Evolutionary conservation across 768 basidiomycete species (phyloP), one percentile per base, ranked within the genome.

Genomic region (Trametes gibbosa): DNA sequence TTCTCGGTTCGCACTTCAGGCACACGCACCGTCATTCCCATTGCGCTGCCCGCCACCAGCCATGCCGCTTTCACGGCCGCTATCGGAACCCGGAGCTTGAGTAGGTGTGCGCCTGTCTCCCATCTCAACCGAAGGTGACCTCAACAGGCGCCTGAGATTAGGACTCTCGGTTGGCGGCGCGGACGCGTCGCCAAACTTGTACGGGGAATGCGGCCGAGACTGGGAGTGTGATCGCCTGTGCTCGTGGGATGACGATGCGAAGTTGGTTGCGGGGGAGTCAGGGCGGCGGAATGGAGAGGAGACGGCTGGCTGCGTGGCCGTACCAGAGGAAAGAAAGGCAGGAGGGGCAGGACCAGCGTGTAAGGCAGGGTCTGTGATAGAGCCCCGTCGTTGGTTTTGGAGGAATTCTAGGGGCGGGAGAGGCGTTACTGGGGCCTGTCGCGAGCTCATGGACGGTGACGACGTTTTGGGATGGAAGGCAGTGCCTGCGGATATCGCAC

Each of bases 311-410:
- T 58, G 51, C 17, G 25, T 56, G 4, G 65, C 56, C 43, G 59
- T 9, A 53, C 53, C 51, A 49, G 60, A 25, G 3, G 58, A 56
- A 47, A 32, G 29, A 32, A 65, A 61, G 61, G 62, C 58, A 51
- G 49, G 70, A 58, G 61, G 65, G 53, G 58, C 58, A 0, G 73
- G 70, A 4, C 78, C 72, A 59, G 85, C 84, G 73, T 90, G 88
- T 50, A 91, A 79, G 41, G 86, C 85, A 3, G 90, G 90, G 76
- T 92, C 91, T 8, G 90, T 90, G 69, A 90, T 87, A 1, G 91
- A 92, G 59, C 89, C 89, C 58, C 89, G 76, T n/a, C 90, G 83
- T 68, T 91, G 90, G 54, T 81, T 89, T 70, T 90, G 89, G 24
- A 91, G 80, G 70, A 81, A 85, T 70, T 90, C 86, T 66, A 92